Percentiles rank a stretch among this genome's conserved stretches.
Conservation (phyloP, 768 basidiomycete genomes). For the Naganishia randhawae region DNA sequence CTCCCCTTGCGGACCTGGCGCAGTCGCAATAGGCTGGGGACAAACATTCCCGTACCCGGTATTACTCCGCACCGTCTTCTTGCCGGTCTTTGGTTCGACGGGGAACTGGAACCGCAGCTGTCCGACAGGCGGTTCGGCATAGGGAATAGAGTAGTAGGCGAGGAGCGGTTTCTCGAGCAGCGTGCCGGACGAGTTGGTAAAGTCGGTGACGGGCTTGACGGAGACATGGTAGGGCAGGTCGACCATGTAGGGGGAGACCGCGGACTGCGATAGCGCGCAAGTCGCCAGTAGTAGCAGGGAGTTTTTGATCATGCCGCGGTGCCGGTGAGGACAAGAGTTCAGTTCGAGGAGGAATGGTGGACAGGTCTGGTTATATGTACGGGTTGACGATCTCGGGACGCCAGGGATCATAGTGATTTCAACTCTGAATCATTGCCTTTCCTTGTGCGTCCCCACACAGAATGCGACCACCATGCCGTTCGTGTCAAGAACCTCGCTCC, state of each 20-base stretch:
- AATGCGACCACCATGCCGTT: too few relatives aligned
- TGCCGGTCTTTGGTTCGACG: conserved; percentile 9
- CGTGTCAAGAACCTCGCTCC: too few relatives aligned
- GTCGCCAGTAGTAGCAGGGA: conserved; percentile 6
- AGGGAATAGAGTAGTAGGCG: conserved; percentile 26
- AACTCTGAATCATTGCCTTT: too few relatives aligned
- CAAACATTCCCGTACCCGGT: conserved; percentile 20
- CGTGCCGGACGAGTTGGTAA: conserved; percentile 12
- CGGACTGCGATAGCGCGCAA: not conserved
- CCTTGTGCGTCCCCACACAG: too few relatives aligned
- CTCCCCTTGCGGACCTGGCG: conserved; percentile 23
- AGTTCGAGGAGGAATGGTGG: not conserved
- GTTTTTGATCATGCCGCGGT: conserved; percentile 1
- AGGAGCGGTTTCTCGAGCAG: conserved; percentile 17
- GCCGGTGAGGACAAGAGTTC: not conserved
- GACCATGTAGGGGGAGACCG: not conserved
- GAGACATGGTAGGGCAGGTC: conserved; percentile 20
- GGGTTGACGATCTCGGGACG: too few relatives aligned
- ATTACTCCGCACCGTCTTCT: not conserved
- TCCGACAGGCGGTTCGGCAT: conserved; percentile 23
- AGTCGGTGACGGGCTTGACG: conserved; percentile 11
- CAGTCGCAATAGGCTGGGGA: conserved; percentile 5
- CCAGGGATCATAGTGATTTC: too few relatives aligned
- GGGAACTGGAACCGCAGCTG: conserved; percentile 18
- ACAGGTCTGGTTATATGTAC: conserved; percentile 1